Conservation (phyloP, 225 moss, liverwort and hornwort genomes). For the Pseudoscleropodium purum region DNA sequence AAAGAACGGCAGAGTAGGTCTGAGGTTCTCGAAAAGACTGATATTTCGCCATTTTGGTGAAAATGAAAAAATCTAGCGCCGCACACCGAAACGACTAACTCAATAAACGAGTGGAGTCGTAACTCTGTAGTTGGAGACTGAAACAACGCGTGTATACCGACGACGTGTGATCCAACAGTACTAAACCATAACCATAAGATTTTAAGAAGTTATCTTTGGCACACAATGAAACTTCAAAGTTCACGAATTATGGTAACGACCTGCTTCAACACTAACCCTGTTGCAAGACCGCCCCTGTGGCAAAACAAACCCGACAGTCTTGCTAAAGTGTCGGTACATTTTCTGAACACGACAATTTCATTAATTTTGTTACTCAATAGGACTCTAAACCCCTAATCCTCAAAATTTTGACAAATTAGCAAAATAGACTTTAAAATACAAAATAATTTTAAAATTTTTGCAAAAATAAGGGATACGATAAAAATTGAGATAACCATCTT, state of each 20-base stretch:
- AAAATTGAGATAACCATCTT: not conserved
- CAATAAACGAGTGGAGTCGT: not conserved
- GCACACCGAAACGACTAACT: not conserved
- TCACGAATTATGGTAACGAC: not conserved
- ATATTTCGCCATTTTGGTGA: not conserved
- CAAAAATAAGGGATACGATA: not conserved
- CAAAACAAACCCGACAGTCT: not conserved
- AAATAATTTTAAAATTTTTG: not conserved
- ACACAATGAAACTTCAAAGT: not conserved
- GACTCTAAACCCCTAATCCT: not conserved
- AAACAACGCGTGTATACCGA: not conserved
- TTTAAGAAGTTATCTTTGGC: not conserved
- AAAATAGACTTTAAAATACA: not conserved
- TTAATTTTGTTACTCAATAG: not conserved
- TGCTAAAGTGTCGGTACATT: not conserved
- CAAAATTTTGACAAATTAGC: not conserved
- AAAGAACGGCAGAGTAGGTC: too few relatives aligned
- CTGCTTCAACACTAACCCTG: not conserved
- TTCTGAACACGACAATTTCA: not conserved
- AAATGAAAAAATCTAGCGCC: too few relatives aligned
- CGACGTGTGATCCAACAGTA: not conserved
- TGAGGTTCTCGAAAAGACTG: not conserved
- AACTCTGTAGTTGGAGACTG: not conserved
- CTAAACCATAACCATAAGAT: not conserved
- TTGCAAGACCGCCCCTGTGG: not conserved